A percentile compares a stretch with the other conserved stretches of the same genome.
These are phyloP conservation scores for Trichoderma cornu-damae DNA, from an alignment of 2,329 filamentous ascomycete genomes.

Conservation along the genomic window DNA sequence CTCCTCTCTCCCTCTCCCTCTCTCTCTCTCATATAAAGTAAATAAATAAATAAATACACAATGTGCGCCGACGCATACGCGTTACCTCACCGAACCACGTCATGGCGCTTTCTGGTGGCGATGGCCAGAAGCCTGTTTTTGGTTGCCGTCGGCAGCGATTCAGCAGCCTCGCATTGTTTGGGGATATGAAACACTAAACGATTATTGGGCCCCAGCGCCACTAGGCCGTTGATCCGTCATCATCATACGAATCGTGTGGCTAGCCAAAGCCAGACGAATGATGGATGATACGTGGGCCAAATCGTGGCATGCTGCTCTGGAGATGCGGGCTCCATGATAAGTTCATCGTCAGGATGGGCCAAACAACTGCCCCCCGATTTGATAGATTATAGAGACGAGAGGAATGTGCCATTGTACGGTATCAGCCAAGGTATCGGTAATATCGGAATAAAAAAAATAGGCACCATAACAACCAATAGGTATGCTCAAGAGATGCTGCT, in stretches of 20 bases:
- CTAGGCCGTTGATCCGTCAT: constrained; percentile 16
- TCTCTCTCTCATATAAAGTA: too few species aligned
- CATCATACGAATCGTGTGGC: constrained; percentile 1
- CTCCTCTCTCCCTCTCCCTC: too few species aligned
- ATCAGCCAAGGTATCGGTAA: too few species aligned
- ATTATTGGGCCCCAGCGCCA: constrained; percentile 2
- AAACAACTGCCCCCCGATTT: too few species aligned
- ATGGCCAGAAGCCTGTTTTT: constrained; percentile 16
- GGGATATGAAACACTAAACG: constrained; percentile 10
- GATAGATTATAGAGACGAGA: too few species aligned
- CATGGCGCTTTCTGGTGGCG: constrained; percentile 6
- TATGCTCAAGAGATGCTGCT: too few species aligned
- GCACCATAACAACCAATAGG: too few species aligned
- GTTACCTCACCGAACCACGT: neutral
- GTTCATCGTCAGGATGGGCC: neutral
- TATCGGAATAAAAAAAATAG: too few species aligned
- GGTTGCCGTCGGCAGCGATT: constrained; percentile 9
- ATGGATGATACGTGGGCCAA: neutral
- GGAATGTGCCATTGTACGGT: too few species aligned
- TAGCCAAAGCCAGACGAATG: neutral
- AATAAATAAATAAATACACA: too few species aligned
- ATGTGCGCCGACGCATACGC: neutral
- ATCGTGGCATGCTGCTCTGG: neutral
- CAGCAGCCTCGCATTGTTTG: constrained; percentile 1
- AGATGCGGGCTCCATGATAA: neutral